A percentile compares a stretch with the other conserved stretches of the same genome.
Conservation (phyloP, 2,329 filamentous ascomycete species). For the Ustilaginoidea virens region DNA sequence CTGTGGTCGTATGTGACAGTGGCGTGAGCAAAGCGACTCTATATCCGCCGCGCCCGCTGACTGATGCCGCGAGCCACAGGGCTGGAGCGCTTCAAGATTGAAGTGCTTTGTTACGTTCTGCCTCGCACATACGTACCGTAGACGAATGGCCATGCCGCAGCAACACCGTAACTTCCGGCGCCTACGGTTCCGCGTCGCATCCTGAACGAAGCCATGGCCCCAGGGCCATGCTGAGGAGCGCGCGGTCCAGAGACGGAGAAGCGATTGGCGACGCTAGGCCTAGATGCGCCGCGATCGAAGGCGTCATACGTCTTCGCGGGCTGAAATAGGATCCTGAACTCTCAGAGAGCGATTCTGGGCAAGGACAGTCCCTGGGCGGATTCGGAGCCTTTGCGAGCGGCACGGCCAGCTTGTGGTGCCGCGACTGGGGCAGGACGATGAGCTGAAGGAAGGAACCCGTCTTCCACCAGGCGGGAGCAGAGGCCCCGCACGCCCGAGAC, state of each 20-base stretch:
- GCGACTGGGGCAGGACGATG: slow-evolving; percentile 11
- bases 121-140: no score
- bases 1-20: no score
- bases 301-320: no score
- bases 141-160: no score
- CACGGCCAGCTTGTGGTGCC: slow-evolving; percentile 14
- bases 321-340: no score
- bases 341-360: no score
- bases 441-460: slow-evolving; percentile 14
- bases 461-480: slow-evolving; percentile 11
- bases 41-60: no score
- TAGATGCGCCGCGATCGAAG: slow-evolving; percentile 18
- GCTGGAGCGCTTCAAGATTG: no score
- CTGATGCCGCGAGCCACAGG: no score
- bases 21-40: no score
- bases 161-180: slow-evolving; percentile 23
- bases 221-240: slow-evolving; percentile 27
- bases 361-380: slow-evolving; percentile 10
- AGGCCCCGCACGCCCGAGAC: slow-evolving; percentile 14
- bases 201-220: slow-evolving; percentile 28
- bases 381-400: slow-evolving; percentile 15
- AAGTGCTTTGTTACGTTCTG: no score
- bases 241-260: slow-evolving; percentile 31
- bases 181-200: slow-evolving; percentile 19
- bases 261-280: slow-evolving; percentile 27